Evolutionary conservation across 2,329 filamentous ascomycete genomes (phyloP).

Genomic region (Ambrosiella beaveri): DNA sequence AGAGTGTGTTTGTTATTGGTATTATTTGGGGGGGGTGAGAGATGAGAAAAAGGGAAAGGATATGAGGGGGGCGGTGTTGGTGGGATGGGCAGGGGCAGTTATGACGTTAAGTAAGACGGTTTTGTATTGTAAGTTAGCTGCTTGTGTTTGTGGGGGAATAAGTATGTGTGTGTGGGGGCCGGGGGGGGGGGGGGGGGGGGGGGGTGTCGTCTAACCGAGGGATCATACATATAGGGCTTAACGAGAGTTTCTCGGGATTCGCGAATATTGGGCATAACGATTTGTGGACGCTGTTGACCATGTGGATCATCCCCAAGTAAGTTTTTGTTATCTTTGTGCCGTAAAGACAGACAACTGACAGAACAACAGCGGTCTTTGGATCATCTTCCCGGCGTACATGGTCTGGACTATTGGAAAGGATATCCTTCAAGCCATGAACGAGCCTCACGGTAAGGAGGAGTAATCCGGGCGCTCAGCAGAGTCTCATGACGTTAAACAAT

Average conservation of each 20-base stretch:
- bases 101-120: constrained; percentile 48
- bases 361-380: constrained; percentile 32
- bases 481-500: no score
- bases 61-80: constrained; percentile 28
- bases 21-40: constrained; percentile 29
- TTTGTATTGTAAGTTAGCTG: constrained; percentile 34
- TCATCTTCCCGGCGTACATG: constrained; percentile 36
- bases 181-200: neutral
- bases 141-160: neutral
- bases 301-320: constrained; percentile 44
- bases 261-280: constrained; percentile 41
- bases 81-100: constrained; percentile 35
- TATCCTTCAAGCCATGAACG: constrained; percentile 27
- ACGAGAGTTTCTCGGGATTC: constrained; percentile 39
- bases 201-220: neutral
- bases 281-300: constrained; percentile 25
- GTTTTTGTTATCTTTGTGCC: constrained; percentile 15
- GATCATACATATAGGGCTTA: constrained; percentile 26
- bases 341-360: neutral
- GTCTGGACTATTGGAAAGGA: constrained; percentile 31
- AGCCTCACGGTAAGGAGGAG: neutral
- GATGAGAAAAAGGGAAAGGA: constrained; percentile 20
- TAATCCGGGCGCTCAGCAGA: no score
- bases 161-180: neutral
- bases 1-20: constrained; percentile 41